Evolutionary conservation across 345 rosid species (phyloP), one percentile per base, ranked within the genome.

Genomic region (Rubroshorea leprosula): DNA sequence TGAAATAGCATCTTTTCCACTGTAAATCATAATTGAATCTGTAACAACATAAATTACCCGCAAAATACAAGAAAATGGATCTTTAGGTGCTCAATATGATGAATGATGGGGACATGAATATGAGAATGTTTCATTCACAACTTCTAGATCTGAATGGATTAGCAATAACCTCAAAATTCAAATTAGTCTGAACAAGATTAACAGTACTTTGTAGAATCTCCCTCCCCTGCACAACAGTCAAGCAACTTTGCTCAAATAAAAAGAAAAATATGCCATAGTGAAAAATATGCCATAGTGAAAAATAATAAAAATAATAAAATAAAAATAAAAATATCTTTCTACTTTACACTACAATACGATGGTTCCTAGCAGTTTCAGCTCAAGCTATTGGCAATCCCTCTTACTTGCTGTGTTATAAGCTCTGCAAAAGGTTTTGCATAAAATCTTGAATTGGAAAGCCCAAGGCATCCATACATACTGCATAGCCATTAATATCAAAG

Each of bases 391-490:
- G 52, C 27, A 24, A 13, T 19, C 60, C 48, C 56, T 71, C 77
- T 70, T 80, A 83, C 99, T 69, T 87, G 96, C 69, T 80, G 78
- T 12, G 99, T 93, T 60, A 89, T 83, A 65, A 93, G 89, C 77
- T 93, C 99, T 38, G 99, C 99, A 56, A 93, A 80, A 78, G 95
- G 96, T 76, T 89, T 89, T 57, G 99, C 99, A 52, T 93, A 93
- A 74, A 93, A 93, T 80, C 99, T 83, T 55, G 99, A 93, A 72
- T 93, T 87, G 61, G 96, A 81, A 77, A 89, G 89, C 57, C 99
- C 99, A 72, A 93, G 94, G 79, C 96, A 93, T 79, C 99, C 99
- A 74, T 93, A 93, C 95, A 93, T 89, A 78, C 99, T 93, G 89
- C 75, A 67, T 25, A 27, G 68, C 43, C 55, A 48, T 53, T n/a